Conservation (phyloP, 148 eudicot species). For the Arbutus unedo region DNA sequence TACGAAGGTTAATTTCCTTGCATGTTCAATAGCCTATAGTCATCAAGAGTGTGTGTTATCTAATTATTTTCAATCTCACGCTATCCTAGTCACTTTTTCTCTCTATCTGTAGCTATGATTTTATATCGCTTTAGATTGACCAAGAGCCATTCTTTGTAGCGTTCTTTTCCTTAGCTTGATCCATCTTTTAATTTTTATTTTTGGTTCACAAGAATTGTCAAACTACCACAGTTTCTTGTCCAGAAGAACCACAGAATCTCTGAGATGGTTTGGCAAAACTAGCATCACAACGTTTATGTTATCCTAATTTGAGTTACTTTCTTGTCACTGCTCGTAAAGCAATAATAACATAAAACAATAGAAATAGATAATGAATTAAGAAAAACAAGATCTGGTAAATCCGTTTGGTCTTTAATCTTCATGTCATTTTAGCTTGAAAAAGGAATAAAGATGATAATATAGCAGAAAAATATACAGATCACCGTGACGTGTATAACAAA, state of each 20-base stretch:
- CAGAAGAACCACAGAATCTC: background rate
- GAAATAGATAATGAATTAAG: background rate
- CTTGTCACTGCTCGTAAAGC: background rate
- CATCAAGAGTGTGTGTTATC: background rate
- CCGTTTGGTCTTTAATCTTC: background rate
- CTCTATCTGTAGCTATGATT: background rate
- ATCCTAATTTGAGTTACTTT: background rate
- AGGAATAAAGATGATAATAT: background rate
- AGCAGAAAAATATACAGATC: background rate
- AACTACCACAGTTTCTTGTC: background rate
- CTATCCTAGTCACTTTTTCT: background rate
- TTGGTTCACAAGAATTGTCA: background rate
- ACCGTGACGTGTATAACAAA: constrained; percentile 15
- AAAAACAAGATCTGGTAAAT: background rate
- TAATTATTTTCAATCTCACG: background rate
- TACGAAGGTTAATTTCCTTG: background rate
- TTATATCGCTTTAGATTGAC: background rate
- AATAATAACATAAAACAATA: background rate
- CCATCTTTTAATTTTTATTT: background rate
- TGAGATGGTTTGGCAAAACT: background rate
- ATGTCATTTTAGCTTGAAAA: background rate
- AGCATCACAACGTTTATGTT: background rate
- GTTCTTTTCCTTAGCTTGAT: background rate
- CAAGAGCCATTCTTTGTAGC: background rate
- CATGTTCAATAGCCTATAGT: background rate